Percentiles rank a stretch among this genome's conserved stretches.
These are phyloP conservation scores for Thalia dealbata DNA, from an alignment of 176 grass and related monocot genomes.

Conservation along the genomic window DNA sequence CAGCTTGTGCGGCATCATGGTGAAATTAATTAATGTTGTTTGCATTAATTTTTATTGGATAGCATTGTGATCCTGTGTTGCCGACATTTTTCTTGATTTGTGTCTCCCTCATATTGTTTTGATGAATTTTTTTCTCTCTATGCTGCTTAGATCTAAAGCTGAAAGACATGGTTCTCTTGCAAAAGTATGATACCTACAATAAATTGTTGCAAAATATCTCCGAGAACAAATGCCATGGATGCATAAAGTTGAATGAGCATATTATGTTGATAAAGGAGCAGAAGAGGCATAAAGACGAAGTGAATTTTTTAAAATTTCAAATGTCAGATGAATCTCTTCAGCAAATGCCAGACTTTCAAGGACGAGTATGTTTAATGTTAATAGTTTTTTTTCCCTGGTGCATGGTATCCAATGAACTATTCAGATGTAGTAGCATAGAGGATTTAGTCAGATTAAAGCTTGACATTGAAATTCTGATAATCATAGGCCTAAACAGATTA, in stretches of 20 bases:
- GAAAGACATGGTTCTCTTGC: constrained; percentile 50
- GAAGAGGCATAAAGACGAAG: constrained; percentile 57
- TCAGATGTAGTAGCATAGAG: not conserved
- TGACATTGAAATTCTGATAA: no score
- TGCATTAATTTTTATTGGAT: constrained; percentile 4
- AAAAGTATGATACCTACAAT: constrained; percentile 54
- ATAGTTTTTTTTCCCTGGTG: not conserved
- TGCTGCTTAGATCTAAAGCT: constrained; percentile 66
- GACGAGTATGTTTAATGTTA: constrained; percentile 52
- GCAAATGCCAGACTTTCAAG: constrained; percentile 98
- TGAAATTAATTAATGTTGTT: not conserved
- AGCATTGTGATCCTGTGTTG: constrained; percentile 1
- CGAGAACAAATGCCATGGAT: constrained; percentile 89
- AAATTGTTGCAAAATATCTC: constrained; percentile 54
- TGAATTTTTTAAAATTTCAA: constrained; percentile 70
- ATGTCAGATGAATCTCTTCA: constrained; percentile 97
- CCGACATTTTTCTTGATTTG: not conserved
- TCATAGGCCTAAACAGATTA: no score
- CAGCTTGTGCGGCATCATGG: not conserved
- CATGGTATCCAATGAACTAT: not conserved
- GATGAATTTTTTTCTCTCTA: constrained; percentile 11
- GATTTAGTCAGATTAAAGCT: not conserved
- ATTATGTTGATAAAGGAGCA: constrained; percentile 58
- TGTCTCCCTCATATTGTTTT: not conserved
- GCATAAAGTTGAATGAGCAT: constrained; percentile 95